These are phyloP conservation scores for Talaromyces liani DNA, from an alignment of 495 filamentous ascomycete genomes.

Conservation along the genomic window DNA sequence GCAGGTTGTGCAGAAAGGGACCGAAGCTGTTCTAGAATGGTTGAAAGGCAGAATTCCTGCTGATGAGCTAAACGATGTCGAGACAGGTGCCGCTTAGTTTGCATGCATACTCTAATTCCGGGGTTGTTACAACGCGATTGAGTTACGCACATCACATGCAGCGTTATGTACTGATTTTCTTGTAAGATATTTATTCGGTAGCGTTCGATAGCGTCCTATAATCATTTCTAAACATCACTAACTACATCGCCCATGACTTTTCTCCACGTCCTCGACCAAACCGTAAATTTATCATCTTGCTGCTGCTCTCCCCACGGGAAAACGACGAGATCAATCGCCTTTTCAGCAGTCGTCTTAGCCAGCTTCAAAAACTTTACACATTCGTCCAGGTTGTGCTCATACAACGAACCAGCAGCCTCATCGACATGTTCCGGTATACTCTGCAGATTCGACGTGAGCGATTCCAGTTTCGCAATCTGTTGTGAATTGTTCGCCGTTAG, in stretches of 20 bases:
- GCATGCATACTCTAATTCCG: too few relatives aligned
- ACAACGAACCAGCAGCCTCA: slow-evolving; percentile 41
- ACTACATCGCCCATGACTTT: slow-evolving; percentile 38
- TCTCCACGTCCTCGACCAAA: slow-evolving; percentile 41
- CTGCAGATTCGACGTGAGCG: slow-evolving; percentile 25
- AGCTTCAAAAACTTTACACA: slow-evolving; percentile 20
- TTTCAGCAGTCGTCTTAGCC: slow-evolving; percentile 21
- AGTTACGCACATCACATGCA: neutral
- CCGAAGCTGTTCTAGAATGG: slow-evolving; percentile 79
- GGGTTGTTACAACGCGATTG: too few relatives aligned
- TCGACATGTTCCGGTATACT: slow-evolving; percentile 37
- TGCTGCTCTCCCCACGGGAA: slow-evolving; percentile 18
- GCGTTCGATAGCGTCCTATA: neutral
- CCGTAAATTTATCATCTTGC: slow-evolving; percentile 37
- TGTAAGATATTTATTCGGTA: neutral
- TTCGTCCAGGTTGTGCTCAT: slow-evolving; percentile 29
- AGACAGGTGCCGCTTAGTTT: slow-evolving; percentile 18
- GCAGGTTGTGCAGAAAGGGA: slow-evolving; percentile 80
- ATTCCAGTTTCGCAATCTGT: slow-evolving; percentile 21
- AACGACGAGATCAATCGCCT: slow-evolving; percentile 20
- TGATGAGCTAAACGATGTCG: slow-evolving; percentile 44
- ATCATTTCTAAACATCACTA: slow-evolving; percentile 1
- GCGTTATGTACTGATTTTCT: neutral
- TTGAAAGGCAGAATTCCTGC: slow-evolving; percentile 68
- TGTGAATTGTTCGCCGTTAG: slow-evolving; percentile 10